Percentiles rank a stretch among this genome's conserved stretches.
These are phyloP conservation scores for Russula griseocarnosa DNA, from an alignment of 768 basidiomycete genomes.

Conservation along the genomic window DNA sequence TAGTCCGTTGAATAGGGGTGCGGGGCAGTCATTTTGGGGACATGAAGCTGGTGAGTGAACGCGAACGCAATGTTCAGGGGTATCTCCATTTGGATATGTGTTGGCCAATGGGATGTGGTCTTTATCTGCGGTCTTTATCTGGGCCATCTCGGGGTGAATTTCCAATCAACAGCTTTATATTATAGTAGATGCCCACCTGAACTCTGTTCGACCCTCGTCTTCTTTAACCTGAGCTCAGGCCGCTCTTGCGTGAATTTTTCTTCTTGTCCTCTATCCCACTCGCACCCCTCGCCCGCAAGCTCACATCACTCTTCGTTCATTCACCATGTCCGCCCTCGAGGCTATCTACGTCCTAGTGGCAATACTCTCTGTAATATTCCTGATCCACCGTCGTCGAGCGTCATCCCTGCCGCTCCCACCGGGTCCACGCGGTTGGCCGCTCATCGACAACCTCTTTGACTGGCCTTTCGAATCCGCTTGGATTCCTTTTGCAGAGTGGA, in stretches of 20 bases:
- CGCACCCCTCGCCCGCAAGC: neutral
- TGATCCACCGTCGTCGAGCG: slow-evolving; percentile 20
- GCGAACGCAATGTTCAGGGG: too few species aligned
- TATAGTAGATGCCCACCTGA: slow-evolving; percentile 15
- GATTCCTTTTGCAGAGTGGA: slow-evolving; percentile 26
- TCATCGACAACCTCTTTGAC: slow-evolving; percentile 27
- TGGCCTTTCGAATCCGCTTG: slow-evolving; percentile 22
- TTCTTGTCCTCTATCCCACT: neutral
- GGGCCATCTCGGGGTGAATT: too few species aligned
- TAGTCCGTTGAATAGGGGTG: too few species aligned
- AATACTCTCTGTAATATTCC: slow-evolving; percentile 11
- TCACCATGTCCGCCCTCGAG: slow-evolving; percentile 17
- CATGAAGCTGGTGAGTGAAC: too few species aligned
- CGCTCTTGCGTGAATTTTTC: neutral
- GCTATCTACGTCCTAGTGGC: slow-evolving; percentile 22
- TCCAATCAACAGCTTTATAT: too few species aligned
- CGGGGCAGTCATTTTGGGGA: too few species aligned
- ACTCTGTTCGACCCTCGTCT: slow-evolving; percentile 3
- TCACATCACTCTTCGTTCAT: neutral
- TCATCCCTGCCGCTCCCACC: slow-evolving; percentile 22
- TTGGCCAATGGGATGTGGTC: too few species aligned
- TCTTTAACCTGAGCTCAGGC: slow-evolving; percentile 13
- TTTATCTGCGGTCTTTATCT: too few species aligned
- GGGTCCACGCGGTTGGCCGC: slow-evolving; percentile 27
- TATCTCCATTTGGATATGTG: too few species aligned